These are phyloP conservation scores for Ceratobasidium sp. DNA, from an alignment of 1,284 basidiomycete species.

Conservation along the genomic window DNA sequence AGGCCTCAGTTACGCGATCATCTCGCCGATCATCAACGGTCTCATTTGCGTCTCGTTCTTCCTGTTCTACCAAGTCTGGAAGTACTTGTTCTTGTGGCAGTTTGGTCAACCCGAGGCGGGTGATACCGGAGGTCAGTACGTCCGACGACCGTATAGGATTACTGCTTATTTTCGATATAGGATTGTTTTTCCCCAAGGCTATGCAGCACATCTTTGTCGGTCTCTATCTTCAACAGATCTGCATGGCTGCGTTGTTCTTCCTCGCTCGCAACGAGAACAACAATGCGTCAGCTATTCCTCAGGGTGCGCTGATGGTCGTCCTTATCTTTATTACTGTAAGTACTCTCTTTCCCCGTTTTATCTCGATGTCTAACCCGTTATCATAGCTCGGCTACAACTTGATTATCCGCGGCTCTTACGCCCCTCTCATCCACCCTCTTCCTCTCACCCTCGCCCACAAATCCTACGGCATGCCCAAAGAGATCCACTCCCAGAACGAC, in stretches of 20 bases:
- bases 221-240: constrained; percentile 84
- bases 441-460: constrained; percentile 81
- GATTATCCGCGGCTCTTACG: constrained; percentile 65
- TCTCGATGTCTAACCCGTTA: constrained; percentile 45
- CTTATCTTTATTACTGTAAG: constrained; percentile 80
- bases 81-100: constrained; percentile 86
- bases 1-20: constrained; percentile 76
- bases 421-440: constrained; percentile 57
- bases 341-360: constrained; percentile 47
- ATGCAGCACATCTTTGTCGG: constrained; percentile 94
- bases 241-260: constrained; percentile 88
- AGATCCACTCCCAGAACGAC: constrained; percentile 46
- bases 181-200: constrained; percentile 94
- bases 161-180: constrained; percentile 62
- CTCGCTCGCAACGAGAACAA: constrained; percentile 64
- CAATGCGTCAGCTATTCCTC: constrained; percentile 65
- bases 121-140: constrained; percentile 73
- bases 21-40: constrained; percentile 94
- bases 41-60: constrained; percentile 85
- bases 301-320: constrained; percentile 84
- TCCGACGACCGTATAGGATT: constrained; percentile 48
- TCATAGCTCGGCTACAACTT: constrained; percentile 44
- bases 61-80: constrained; percentile 85
- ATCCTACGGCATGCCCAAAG: constrained; percentile 53
- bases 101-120: constrained; percentile 73